phyloP scores from a whole-genome alignment of 169 alveolate species.

The Blepharisma undulans region DNA sequence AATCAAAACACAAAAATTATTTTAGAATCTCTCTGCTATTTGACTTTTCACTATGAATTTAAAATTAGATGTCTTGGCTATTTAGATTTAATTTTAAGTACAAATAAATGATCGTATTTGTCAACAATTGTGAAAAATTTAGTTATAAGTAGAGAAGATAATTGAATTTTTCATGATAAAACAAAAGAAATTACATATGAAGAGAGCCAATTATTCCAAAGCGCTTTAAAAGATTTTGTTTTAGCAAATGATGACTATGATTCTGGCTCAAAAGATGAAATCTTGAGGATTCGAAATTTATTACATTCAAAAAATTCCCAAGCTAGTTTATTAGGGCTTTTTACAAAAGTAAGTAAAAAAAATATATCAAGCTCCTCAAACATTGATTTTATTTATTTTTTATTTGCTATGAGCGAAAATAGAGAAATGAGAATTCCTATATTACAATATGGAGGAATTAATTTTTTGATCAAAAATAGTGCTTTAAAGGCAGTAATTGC shows the following conservation, averaged over 20 bases:
- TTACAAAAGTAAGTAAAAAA: too few relatives aligned
- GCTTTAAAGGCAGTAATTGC: neutral
- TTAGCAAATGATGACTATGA: neutral
- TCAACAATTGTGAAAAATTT: neutral
- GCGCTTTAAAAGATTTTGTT: neutral
- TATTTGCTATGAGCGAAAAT: neutral
- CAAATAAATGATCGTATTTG: neutral
- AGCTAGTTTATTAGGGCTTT: neutral
- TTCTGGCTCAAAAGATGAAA: neutral
- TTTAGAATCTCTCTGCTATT: neutral
- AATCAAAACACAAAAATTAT: neutral
- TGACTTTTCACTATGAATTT: neutral
- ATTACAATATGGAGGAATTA: neutral
- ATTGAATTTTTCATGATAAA: neutral
- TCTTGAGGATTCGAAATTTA: neutral
- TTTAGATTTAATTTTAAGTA: neutral
- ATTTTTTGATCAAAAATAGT: neutral
- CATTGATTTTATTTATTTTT: neutral
- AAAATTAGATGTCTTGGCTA: neutral
- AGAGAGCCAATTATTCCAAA: neutral
- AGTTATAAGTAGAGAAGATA: neutral
- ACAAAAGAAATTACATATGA: neutral
- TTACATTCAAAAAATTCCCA: neutral
- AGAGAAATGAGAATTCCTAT: neutral
- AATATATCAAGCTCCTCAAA: neutral